A percentile compares a stretch with the other conserved stretches of the same genome.
phyloP scores from a whole-genome alignment of 164 flowering plant species.

The Piper longum region DNA sequence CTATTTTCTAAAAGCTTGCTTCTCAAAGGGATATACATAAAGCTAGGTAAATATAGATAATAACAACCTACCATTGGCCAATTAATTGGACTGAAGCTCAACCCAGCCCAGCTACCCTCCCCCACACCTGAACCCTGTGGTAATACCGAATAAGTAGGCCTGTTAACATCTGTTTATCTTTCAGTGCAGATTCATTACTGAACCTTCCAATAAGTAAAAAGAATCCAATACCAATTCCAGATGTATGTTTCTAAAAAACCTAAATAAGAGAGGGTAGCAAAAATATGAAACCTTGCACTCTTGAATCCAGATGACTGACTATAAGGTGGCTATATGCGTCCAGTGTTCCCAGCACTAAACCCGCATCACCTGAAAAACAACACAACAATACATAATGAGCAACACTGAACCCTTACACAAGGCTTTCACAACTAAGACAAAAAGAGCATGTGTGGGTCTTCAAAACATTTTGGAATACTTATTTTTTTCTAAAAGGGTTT shows the following conservation, averaged over 20 bases:
- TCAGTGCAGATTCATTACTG: slow-evolving; percentile 4
- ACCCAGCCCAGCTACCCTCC: slow-evolving; percentile 84
- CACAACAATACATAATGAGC: slow-evolving; percentile 5
- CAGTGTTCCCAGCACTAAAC: too few relatives aligned
- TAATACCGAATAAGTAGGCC: slow-evolving; percentile 47
- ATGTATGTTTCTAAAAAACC: too few relatives aligned
- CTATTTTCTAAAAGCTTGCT: background rate
- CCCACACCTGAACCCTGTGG: slow-evolving; percentile 74
- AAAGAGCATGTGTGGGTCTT: too few relatives aligned
- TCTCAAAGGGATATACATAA: background rate
- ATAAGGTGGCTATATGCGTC: too few relatives aligned
- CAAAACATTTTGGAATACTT: too few relatives aligned
- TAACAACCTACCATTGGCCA: slow-evolving; percentile 46
- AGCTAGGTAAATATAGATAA: background rate
- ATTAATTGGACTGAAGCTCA: slow-evolving; percentile 63
- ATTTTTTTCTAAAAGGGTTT: too few relatives aligned
- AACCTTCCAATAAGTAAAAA: background rate
- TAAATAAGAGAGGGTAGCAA: background rate
- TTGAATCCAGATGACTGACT: too few relatives aligned
- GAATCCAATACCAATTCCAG: too few relatives aligned
- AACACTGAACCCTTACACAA: background rate
- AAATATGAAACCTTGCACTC: background rate
- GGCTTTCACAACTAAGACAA: too few relatives aligned
- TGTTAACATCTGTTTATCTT: slow-evolving; percentile 45
- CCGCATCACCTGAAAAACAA: slow-evolving; percentile 20